Evolutionary conservation across 306 rosid genomes (phyloP).

Genomic region (Styphnolobium japonicum): DNA sequence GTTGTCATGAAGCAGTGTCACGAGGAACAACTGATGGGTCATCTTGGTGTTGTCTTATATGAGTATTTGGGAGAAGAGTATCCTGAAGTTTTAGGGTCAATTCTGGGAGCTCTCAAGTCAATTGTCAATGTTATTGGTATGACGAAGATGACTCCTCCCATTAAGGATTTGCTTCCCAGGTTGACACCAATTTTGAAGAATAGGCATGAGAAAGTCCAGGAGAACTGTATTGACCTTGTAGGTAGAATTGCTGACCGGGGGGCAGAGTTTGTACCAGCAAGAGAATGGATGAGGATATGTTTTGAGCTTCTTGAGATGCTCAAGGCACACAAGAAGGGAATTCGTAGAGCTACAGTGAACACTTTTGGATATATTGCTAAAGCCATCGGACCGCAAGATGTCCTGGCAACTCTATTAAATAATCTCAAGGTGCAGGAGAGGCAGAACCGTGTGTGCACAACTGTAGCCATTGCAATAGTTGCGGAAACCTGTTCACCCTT

Average conservation of each 20-base stretch:
- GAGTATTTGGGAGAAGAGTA: conserved; percentile 84
- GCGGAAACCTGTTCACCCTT: conserved; percentile 85
- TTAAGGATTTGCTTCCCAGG: conserved; percentile 75
- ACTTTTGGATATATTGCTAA: conserved; percentile 77
- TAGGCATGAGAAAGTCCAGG: conserved; percentile 81
- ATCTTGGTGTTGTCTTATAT: conserved; percentile 75
- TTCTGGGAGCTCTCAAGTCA: conserved; percentile 75
- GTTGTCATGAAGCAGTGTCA: conserved; percentile 85
- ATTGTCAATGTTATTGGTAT: conserved; percentile 81
- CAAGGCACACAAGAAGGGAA: conserved; percentile 79
- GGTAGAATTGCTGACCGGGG: conserved; percentile 87
- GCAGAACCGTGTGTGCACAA: conserved; percentile 81
- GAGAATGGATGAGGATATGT: conserved; percentile 89
- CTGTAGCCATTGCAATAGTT: conserved; percentile 73
- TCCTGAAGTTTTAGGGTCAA: conserved; percentile 84
- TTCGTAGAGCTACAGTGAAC: conserved; percentile 72
- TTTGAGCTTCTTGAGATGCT: conserved; percentile 88
- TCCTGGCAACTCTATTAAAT: conserved; percentile 64
- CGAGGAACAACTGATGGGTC: conserved; percentile 79
- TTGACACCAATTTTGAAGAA: conserved; percentile 76
- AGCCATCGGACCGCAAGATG: conserved; percentile 83
- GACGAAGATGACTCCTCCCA: conserved; percentile 88
- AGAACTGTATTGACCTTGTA: conserved; percentile 74
- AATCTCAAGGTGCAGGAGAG: conserved; percentile 78
- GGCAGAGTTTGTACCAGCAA: conserved; percentile 81